Percentiles rank a stretch among this genome's conserved stretches.
Conservation (phyloP, 2,329 filamentous ascomycete species). For the Elsinoe arachidis region DNA sequence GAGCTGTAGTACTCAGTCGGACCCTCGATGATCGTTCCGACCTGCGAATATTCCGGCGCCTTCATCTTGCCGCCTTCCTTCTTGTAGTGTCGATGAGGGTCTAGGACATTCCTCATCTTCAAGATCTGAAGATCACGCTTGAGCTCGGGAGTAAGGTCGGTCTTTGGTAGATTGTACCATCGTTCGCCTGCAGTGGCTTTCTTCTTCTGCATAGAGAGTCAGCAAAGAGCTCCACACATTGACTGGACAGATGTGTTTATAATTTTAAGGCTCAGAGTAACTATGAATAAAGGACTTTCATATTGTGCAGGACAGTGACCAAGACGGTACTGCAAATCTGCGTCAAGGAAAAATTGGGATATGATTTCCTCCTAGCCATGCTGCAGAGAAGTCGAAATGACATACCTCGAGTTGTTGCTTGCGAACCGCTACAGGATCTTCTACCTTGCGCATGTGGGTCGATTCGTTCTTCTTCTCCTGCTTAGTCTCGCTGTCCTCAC, state of each 20-base stretch:
- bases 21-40: slow-evolving; percentile 81
- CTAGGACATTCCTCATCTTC: slow-evolving; percentile 79
- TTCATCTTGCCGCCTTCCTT: slow-evolving; percentile 66
- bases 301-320: slow-evolving; percentile 61
- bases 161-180: slow-evolving; percentile 85
- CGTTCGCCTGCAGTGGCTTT: slow-evolving; percentile 64
- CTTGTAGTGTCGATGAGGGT: slow-evolving; percentile 84
- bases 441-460: slow-evolving; percentile 44
- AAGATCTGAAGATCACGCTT: slow-evolving; percentile 85
- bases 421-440: slow-evolving; percentile 43
- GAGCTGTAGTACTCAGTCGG: slow-evolving; percentile 79
- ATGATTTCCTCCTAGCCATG: slow-evolving; percentile 64
- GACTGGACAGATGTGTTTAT: slow-evolving; percentile 14
- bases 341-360: slow-evolving; percentile 63
- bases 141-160: slow-evolving; percentile 71
- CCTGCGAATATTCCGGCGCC: slow-evolving; percentile 74
- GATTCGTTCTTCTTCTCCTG: slow-evolving; percentile 27
- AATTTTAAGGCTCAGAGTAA: slow-evolving; percentile 56
- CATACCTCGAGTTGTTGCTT: slow-evolving; percentile 45
- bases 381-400: slow-evolving; percentile 20
- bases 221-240: slow-evolving; percentile 17
- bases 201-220: slow-evolving; percentile 39
- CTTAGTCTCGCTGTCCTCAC: slow-evolving; percentile 37
- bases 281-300: slow-evolving; percentile 64
- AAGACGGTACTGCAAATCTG: slow-evolving; percentile 69